Percentiles rank a stretch among this genome's conserved stretches.
phyloP scores from a whole-genome alignment of 352 stramenopile species.

The Halophytophthora batemanensis region DNA sequence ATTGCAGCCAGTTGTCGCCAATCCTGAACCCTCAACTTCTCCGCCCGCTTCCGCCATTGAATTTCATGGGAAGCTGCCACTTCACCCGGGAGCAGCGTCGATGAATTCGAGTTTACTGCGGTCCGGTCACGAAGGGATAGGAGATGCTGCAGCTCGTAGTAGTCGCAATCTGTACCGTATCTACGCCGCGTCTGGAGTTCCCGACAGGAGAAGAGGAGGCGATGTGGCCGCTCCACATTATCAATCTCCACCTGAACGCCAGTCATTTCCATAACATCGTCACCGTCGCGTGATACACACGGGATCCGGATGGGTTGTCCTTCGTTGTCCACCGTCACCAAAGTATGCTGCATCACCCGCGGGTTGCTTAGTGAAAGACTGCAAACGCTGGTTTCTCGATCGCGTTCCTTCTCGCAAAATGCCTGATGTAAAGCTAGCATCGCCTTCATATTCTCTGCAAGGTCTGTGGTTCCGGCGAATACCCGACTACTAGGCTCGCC shows the following conservation, averaged over 20 bases:
- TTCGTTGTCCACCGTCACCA: constrained; percentile 9
- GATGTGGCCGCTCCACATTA: constrained; percentile 27
- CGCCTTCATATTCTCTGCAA: constrained; percentile 9
- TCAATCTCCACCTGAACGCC: constrained; percentile 47
- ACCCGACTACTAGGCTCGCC: constrained; percentile 3
- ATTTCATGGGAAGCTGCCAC: not conserved
- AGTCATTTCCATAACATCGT: constrained; percentile 18
- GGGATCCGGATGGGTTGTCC: constrained; percentile 11
- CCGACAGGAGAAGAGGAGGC: constrained; percentile 51
- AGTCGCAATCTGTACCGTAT: constrained; percentile 49
- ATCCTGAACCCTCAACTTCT: constrained; percentile 12
- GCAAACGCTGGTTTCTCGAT: constrained; percentile 1
- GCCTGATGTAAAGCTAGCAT: constrained; percentile 10
- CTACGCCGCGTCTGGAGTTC: constrained; percentile 42
- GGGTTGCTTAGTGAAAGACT: constrained; percentile 14
- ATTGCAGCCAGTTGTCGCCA: constrained; percentile 26
- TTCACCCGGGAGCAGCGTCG: not conserved
- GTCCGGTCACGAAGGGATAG: constrained; percentile 3
- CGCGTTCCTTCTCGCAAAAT: not conserved
- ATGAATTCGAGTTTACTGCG: not conserved
- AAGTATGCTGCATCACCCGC: constrained; percentile 8
- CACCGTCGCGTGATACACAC: constrained; percentile 3
- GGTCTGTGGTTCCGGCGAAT: constrained; percentile 2
- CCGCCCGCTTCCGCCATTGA: constrained; percentile 1
- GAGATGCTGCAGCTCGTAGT: constrained; percentile 24